Conservation (phyloP, 495 filamentous ascomycete genomes). For the Pyrenula aspistea region DNA sequence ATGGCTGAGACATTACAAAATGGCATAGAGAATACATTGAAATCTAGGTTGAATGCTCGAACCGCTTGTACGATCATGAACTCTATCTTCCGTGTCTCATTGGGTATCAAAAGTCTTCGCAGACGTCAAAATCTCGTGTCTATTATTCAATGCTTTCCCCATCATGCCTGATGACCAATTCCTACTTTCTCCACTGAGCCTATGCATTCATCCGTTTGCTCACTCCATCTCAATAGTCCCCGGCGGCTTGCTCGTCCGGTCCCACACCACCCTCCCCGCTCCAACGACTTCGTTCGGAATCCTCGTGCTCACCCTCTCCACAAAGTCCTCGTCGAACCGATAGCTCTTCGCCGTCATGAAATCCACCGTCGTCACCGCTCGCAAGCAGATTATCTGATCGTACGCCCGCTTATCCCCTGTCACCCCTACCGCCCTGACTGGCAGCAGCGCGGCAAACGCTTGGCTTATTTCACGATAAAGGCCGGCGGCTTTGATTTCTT, state of each 20-base stretch:
- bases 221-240: conserved; percentile 71
- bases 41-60: not conserved
- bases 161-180: too few species aligned
- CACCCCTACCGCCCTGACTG: conserved; percentile 62
- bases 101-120: not conserved
- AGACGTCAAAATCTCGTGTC: not conserved
- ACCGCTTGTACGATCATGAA: not conserved
- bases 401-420: conserved; percentile 64
- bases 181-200: not conserved
- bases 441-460: conserved; percentile 72
- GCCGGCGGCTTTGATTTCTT: conserved; percentile 71
- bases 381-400: conserved; percentile 44
- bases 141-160: not conserved
- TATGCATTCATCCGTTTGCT: not conserved
- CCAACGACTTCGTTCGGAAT: conserved; percentile 84
- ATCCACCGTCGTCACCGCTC: conserved; percentile 67
- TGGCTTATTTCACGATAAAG: conserved; percentile 74
- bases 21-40: not conserved
- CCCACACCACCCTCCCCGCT: conserved; percentile 52
- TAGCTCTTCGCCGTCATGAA: conserved; percentile 78
- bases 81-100: not conserved
- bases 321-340: conserved; percentile 51
- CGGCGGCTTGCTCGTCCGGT: conserved; percentile 69
- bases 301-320: conserved; percentile 53
- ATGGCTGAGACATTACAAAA: not conserved